These are phyloP conservation scores for Ulmus americana DNA, from an alignment of 331 rosid species.

Conservation along the genomic window DNA sequence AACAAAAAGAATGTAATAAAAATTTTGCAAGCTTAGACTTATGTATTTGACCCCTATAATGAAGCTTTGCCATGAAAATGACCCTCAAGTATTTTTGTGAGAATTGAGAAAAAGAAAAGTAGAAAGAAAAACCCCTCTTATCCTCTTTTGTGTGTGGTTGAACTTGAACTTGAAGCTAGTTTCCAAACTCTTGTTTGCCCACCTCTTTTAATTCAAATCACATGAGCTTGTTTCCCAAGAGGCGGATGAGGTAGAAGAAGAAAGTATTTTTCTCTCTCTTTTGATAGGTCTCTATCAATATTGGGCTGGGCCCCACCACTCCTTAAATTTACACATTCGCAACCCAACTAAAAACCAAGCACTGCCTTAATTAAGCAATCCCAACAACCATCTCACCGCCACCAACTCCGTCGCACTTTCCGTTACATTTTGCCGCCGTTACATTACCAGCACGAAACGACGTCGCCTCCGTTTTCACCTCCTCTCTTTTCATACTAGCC, in stretches of 20 bases:
- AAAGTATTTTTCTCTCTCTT: too few relatives aligned
- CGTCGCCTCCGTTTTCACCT: slow-evolving; percentile 21
- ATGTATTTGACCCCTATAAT: too few relatives aligned
- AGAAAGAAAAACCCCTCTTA: not conserved
- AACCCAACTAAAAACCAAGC: not conserved
- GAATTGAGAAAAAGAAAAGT: too few relatives aligned
- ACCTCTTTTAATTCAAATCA: not conserved
- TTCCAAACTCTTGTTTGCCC: not conserved
- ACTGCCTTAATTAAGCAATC: slow-evolving; percentile 15
- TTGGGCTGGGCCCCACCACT: slow-evolving; percentile 15
- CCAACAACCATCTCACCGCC: slow-evolving; percentile 21
- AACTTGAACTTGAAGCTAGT: not conserved
- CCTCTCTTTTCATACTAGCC: slow-evolving; percentile 29
- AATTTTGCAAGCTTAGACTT: not conserved
- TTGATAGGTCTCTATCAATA: too few relatives aligned
- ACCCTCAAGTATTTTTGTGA: too few relatives aligned
- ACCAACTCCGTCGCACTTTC: slow-evolving; percentile 11
- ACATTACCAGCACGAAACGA: not conserved
- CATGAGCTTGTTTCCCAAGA: not conserved
- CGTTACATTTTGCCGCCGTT: not conserved
- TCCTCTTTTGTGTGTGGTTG: not conserved
- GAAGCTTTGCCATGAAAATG: too few relatives aligned
- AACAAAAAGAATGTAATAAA: slow-evolving; percentile 8
- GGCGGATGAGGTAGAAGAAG: too few relatives aligned
- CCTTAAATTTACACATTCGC: slow-evolving; percentile 3